Percentiles rank a stretch among this genome's conserved stretches.
Conservation (phyloP, 1,139 yeast genomes). For the Suzukiozyma palmioleophila region DNA sequence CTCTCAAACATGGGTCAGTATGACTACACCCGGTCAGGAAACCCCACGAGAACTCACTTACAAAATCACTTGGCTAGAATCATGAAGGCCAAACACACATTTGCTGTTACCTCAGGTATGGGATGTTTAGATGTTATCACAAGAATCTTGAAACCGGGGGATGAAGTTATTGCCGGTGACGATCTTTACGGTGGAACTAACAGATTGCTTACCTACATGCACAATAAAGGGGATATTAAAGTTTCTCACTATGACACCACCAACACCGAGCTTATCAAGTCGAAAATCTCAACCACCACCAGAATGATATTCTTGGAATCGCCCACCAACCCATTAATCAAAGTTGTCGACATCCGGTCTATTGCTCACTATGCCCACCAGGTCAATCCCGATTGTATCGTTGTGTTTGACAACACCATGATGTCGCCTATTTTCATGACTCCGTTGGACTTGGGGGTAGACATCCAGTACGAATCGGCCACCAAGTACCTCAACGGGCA, state of each 20-base stretch:
- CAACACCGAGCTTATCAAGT: constrained; percentile 52
- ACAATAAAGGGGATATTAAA: constrained; percentile 60
- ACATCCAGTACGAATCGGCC: constrained; percentile 88
- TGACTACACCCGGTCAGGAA: constrained; percentile 93
- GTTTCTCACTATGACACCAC: constrained; percentile 85
- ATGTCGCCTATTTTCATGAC: constrained; percentile 85
- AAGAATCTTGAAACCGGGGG: constrained; percentile 68
- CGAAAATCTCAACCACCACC: constrained; percentile 50
- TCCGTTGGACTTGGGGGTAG: constrained; percentile 82
- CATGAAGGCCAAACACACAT: constrained; percentile 69
- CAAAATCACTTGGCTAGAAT: constrained; percentile 74
- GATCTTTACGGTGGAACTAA: constrained; percentile 93
- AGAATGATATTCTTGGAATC: constrained; percentile 79
- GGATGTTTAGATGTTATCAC: constrained; percentile 84
- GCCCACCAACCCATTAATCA: constrained; percentile 89
- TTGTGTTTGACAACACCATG: constrained; percentile 94
- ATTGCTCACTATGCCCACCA: constrained; percentile 64
- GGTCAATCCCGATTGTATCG: constrained; percentile 62
- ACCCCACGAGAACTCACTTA: constrained; percentile 80
- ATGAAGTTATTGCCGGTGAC: constrained; percentile 87
- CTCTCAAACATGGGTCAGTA: constrained; percentile 76
- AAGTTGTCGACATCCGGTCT: constrained; percentile 72
- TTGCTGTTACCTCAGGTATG: constrained; percentile 90
- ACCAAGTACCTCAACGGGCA: constrained; percentile 91
- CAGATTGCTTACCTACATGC: constrained; percentile 71